Evolutionary conservation across 1,139 yeast genomes (phyloP), one percentile per base, ranked within the genome.

Genomic region (Kodamaea alishanica): DNA sequence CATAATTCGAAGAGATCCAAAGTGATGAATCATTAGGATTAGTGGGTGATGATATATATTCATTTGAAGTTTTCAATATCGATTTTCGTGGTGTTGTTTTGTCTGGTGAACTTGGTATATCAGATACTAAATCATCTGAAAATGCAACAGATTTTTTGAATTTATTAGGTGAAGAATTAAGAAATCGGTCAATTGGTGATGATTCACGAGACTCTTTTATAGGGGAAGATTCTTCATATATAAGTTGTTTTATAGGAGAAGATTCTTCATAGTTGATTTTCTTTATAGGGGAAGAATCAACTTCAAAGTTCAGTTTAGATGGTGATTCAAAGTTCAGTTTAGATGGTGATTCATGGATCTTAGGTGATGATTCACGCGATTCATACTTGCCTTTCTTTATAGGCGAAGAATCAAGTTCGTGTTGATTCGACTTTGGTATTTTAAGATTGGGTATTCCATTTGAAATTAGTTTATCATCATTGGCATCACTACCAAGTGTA

Each of bases 111-210:
- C 56, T 57, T 22, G 62, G 63, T 8, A 47, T 44, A 29, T 60
- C 66, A 4, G 62, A 56, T 1, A 60, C 58, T 35, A 70, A 49
- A 34, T 61, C 68, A 37, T 69, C 75, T 1, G 75, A 68, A 44
- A 70, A 71, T 20, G 68, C 65, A 26, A 71, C 77, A 7, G 58
- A 47, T 41, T 69, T 69, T 48, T 56, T 60, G 32, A 45, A 47
- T 40, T 52, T 54, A 7, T 47, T 39, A 7, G 69, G 68, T 5
- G 67, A 58, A 3, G 66, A 60, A 24, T 48, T 43, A 11, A 37
- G 35, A 20, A 30, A 32, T 10, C 42, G 36, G 10, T 33, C 37
- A 8, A 26, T 37, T 15, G 34, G 33, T 8, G 39, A 35, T 6
- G 38, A 27, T 15, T 33, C 36, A 26, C 34, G 15, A 5, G 40